These are phyloP conservation scores for Tylopilus cervinicoccineus DNA, from an alignment of 768 basidiomycete species.

Conservation along the genomic window DNA sequence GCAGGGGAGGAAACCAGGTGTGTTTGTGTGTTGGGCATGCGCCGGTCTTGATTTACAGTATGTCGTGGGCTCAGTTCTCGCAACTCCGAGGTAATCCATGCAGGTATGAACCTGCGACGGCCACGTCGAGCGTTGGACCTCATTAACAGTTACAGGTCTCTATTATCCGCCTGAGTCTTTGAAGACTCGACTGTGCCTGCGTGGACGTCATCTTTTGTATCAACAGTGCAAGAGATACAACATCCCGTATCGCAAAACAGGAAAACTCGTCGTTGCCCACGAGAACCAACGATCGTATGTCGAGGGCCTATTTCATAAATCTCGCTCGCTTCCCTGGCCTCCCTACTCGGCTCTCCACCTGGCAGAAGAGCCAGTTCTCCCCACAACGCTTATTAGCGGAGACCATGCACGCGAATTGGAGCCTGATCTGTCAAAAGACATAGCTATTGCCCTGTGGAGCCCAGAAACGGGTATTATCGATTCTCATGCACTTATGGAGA, in stretches of 20 bases:
- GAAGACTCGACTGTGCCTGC: constrained; percentile 82
- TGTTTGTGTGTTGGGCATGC: neutral
- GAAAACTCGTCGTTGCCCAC: constrained; percentile 88
- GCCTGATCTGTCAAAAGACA: constrained; percentile 72
- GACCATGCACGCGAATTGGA: constrained; percentile 70
- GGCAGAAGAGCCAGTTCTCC: constrained; percentile 40
- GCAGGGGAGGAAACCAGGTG: constrained; percentile 89
- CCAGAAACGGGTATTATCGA: constrained; percentile 90
- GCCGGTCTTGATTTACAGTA: neutral
- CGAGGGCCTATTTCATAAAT: constrained; percentile 60
- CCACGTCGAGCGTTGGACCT: neutral
- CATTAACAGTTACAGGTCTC: constrained; percentile 46
- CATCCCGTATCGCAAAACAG: constrained; percentile 68
- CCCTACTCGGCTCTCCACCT: constrained; percentile 31
- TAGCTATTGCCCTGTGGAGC: constrained; percentile 73
- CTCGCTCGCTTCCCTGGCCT: constrained; percentile 50
- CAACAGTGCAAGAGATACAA: constrained; percentile 57
- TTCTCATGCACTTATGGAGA: constrained; percentile 79
- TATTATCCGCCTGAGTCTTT: constrained; percentile 82
- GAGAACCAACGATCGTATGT: constrained; percentile 67
- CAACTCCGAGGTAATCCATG: constrained; percentile 94
- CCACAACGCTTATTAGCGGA: constrained; percentile 64
- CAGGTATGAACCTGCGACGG: constrained; percentile 42
- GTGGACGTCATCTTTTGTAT: constrained; percentile 84
- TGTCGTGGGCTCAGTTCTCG: constrained; percentile 65